Evolutionary conservation across 202 grass and related monocot species (phyloP), one percentile per base, ranked within the genome.

Genomic region (Cymbopogon flexuosus): DNA sequence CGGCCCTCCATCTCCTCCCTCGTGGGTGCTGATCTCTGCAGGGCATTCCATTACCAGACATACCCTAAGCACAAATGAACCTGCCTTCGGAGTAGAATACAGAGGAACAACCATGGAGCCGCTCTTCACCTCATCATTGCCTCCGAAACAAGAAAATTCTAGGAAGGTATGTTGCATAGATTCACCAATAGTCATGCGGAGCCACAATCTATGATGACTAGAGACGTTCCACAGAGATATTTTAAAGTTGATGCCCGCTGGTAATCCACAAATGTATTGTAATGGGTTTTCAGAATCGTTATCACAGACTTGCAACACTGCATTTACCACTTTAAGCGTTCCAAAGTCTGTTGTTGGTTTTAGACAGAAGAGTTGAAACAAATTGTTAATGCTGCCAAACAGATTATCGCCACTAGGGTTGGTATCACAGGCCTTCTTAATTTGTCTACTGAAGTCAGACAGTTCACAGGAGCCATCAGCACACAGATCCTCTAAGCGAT

Each of bases 381-480:
- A 85, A 74, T 52, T 82, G 66, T 15, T 78, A 71, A 90, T 77
- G 47, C 84, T 56, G 79, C 60, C 18, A 7, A 74, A 10, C 45
- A 40, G 51, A 66, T 49, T 29, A 45, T 27, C 13, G 3, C 22
- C 45, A 1, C 65, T 73, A 45, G 8, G 71, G 8, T 77, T 80
- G 64, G 51, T 63, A 73, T 62, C 66, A 87, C 88, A 66, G 12
- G 57, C 40, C 82, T 76, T 88, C 83, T 85, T 90, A 47, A 93
- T 79, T 89, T 93, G 83, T 79, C 88, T 88, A 31, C 79, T 77
- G 73, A 99, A 95, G 56, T 81, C 67, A 76, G 92, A 93, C 80
- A 93, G 84, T 40, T 85, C 72, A 69, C 31, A 77, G 31, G 70
- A 76, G 39, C 74, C 84, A 84, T 89, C 81, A 40, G 81, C 80